phyloP scores from a whole-genome alignment of 129 eudicot species.

The Flaveria ramosissima region DNA sequence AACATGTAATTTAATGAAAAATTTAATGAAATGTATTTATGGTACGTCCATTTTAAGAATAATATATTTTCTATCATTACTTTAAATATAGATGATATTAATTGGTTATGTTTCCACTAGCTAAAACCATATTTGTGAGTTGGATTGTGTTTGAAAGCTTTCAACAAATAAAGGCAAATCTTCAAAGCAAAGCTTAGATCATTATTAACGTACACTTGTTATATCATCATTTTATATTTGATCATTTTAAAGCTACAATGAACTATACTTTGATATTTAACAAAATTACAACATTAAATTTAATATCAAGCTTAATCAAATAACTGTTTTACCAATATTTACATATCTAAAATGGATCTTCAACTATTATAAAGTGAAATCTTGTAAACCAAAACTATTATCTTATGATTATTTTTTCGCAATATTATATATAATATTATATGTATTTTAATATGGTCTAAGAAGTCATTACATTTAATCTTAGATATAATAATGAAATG shows the following conservation, averaged over 20 bases:
- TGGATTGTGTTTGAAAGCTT: constrained; percentile 27
- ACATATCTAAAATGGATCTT: neutral
- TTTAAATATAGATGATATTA: neutral
- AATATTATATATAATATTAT: neutral
- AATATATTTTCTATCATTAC: neutral
- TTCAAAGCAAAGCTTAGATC: constrained; percentile 69
- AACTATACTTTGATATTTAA: neutral
- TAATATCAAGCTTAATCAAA: too few species aligned
- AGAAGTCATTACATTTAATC: too few species aligned
- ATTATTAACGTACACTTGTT: constrained; percentile 23
- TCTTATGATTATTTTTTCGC: neutral
- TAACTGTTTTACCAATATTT: neutral
- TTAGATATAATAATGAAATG: neutral
- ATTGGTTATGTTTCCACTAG: constrained; percentile 21
- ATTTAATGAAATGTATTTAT: too few species aligned
- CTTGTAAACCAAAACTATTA: neutral
- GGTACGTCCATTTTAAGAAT: neutral
- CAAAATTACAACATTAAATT: neutral
- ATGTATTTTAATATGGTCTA: too few species aligned
- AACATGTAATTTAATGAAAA: too few species aligned
- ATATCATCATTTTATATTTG: constrained; percentile 19
- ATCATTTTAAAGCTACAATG: neutral
- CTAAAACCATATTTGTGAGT: constrained; percentile 10
- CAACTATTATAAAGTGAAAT: neutral
- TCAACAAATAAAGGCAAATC: constrained; percentile 39